These are phyloP conservation scores for Nelumbo lutea DNA, from an alignment of 164 flowering plant genomes.

Conservation along the genomic window DNA sequence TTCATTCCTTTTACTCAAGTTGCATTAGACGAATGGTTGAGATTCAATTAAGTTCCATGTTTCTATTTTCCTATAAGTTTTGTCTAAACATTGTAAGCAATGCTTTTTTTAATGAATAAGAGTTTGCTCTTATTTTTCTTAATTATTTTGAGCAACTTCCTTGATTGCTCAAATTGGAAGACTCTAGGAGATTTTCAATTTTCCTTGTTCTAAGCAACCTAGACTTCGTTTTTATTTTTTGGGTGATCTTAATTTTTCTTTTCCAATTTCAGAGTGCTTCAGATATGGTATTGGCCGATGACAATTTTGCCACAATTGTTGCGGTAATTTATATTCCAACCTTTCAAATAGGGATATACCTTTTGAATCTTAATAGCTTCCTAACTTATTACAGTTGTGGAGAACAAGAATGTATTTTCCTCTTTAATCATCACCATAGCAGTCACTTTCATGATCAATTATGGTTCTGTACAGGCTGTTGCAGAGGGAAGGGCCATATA, in stretches of 20 bases:
- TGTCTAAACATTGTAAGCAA: no score
- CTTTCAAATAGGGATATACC: neutral
- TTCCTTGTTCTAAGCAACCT: no score
- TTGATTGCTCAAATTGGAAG: no score
- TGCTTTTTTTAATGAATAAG: no score
- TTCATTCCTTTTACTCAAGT: no score
- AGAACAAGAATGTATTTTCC: neutral
- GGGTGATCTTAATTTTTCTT: neutral
- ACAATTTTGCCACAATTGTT: slow-evolving; percentile 96
- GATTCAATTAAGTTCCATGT: no score
- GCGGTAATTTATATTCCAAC: slow-evolving; percentile 46
- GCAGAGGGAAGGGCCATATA: slow-evolving; percentile 99
- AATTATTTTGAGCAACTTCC: neutral
- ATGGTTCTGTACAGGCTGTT: slow-evolving; percentile 66
- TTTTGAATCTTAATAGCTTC: neutral
- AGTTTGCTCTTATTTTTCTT: slow-evolving; percentile 3
- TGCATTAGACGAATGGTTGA: no score
- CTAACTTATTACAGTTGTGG: neutral
- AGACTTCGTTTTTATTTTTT: no score
- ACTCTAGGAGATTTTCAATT: no score
- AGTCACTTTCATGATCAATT: slow-evolving; percentile 9
- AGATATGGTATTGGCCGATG: slow-evolving; percentile 99
- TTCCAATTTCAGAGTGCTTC: slow-evolving; percentile 82
- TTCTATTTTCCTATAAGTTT: no score
- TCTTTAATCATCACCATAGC: slow-evolving; percentile 5